A percentile compares a stretch with the other conserved stretches of the same genome.
These are phyloP conservation scores for Metarhizium anisopliae DNA, from an alignment of 2,329 filamentous ascomycete genomes.

Conservation along the genomic window DNA sequence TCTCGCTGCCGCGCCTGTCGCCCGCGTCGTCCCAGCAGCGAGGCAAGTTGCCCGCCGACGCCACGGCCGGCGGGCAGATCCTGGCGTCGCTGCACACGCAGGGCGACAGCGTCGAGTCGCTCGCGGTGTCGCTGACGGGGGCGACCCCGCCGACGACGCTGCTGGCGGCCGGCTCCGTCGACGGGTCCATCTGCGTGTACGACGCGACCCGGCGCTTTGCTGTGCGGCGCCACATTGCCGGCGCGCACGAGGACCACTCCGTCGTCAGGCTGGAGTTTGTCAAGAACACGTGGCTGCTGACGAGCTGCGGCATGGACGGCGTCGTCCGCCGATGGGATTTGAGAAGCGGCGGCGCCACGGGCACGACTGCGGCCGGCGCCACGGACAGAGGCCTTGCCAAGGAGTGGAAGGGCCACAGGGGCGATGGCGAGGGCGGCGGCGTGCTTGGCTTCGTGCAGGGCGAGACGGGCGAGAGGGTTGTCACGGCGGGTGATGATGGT, in stretches of 20 bases:
- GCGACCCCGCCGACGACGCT: slow-evolving; percentile 41
- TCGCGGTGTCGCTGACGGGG: slow-evolving; percentile 44
- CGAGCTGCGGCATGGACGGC: slow-evolving; percentile 85
- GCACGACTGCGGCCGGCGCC: slow-evolving; percentile 18
- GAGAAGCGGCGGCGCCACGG: slow-evolving; percentile 32
- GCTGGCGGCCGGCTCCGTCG: slow-evolving; percentile 58
- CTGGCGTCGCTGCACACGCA: slow-evolving; percentile 79
- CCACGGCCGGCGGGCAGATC: slow-evolving; percentile 46
- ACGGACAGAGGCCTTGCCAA: slow-evolving; percentile 60
- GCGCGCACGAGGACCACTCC: slow-evolving; percentile 78
- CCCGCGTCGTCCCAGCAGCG: slow-evolving; percentile 7
- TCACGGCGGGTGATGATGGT: slow-evolving; percentile 87
- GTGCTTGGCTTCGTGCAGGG: slow-evolving; percentile 87
- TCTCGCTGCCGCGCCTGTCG: slow-evolving; percentile 64
- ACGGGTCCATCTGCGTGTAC: slow-evolving; percentile 75
- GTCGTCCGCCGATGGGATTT: slow-evolving; percentile 84
- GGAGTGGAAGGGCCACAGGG: slow-evolving; percentile 86
- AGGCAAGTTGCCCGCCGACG: slow-evolving; percentile 23
- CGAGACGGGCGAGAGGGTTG: slow-evolving; percentile 60
- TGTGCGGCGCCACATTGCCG: slow-evolving; percentile 70
- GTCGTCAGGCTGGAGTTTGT: slow-evolving; percentile 93
- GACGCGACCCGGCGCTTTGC: slow-evolving; percentile 82
- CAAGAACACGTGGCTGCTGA: slow-evolving; percentile 59
- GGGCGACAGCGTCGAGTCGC: slow-evolving; percentile 65
- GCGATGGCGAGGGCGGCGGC: slow-evolving; percentile 78